Evolutionary conservation across 371 early-diverging fungal species (phyloP).

Genomic region (Globomyces sp.): DNA sequence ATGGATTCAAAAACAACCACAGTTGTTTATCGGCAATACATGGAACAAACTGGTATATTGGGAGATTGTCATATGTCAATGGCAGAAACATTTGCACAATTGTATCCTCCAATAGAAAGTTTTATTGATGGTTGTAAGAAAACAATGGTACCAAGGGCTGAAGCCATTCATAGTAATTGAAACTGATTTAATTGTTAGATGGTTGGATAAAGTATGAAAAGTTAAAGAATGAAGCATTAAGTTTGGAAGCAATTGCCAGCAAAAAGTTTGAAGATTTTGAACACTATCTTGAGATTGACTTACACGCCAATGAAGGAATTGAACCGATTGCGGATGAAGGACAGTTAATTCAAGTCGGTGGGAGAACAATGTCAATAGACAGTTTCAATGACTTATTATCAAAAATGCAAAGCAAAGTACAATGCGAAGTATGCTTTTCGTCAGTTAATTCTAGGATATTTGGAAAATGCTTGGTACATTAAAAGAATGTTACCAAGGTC

Average conservation of each 20-base stretch:
- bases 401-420: not conserved
- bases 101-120: constrained; percentile 21
- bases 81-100: constrained; percentile 20
- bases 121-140: constrained; percentile 33
- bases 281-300: not conserved
- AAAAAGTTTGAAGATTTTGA: constrained; percentile 15
- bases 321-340: not conserved
- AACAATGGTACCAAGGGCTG: constrained; percentile 21
- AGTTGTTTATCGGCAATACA: constrained; percentile 10
- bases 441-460: constrained; percentile 14
- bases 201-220: constrained; percentile 16
- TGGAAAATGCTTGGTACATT: constrained; percentile 30
- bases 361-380: constrained; percentile 10
- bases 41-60: constrained; percentile 30
- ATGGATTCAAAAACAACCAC: not conserved
- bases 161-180: constrained; percentile 17
- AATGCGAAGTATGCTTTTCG: not conserved
- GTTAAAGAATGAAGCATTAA: constrained; percentile 17
- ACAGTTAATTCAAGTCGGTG: not conserved
- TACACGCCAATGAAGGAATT: not conserved
- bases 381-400: not conserved
- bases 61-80: constrained; percentile 28
- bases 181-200: not conserved
- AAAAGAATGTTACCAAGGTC: constrained; percentile 30
- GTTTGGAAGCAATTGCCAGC: constrained; percentile 10